phyloP scores from a whole-genome alignment of 2,329 filamentous ascomycete genomes.

The Furcasterigmium furcatum region DNA sequence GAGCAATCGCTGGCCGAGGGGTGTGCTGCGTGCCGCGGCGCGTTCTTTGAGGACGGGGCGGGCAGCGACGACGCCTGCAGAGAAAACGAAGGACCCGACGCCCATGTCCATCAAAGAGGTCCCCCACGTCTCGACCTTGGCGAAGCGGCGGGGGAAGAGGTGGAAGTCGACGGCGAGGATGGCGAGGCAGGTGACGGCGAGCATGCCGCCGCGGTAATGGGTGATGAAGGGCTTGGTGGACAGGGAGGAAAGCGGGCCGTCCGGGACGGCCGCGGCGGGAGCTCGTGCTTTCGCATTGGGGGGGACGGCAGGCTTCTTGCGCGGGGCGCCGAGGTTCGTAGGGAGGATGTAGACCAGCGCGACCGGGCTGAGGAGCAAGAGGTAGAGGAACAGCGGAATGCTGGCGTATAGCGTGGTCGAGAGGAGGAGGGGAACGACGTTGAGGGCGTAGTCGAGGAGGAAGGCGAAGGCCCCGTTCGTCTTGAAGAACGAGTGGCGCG shows the following conservation, averaged over 20 bases:
- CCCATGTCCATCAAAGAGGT: conserved; percentile 99
- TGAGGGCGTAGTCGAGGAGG: conserved; percentile 81
- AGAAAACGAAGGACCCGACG: conserved; percentile 96
- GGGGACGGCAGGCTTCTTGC: conserved; percentile 47
- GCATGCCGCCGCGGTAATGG: conserved; percentile 85
- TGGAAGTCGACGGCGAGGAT: conserved; percentile 97
- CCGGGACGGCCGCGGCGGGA: conserved; percentile 8
- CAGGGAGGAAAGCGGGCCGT: conserved; percentile 44
- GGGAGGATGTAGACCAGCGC: conserved; percentile 57
- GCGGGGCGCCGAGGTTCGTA: conserved; percentile 30
- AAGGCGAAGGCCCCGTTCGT: conserved; percentile 67
- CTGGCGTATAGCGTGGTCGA: conserved; percentile 82
- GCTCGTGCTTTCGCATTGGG: conserved; percentile 29
- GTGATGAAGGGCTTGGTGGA: conserved; percentile 91
- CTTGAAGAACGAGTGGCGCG: conserved; percentile 78
- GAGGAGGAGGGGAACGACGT: conserved; percentile 77
- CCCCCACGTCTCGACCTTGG: conserved; percentile 98
- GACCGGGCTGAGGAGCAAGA: conserved; percentile 71
- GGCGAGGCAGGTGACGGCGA: conserved; percentile 82
- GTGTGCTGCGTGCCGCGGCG: conserved; percentile 42
- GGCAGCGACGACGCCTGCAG: conserved; percentile 85
- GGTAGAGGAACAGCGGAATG: conserved; percentile 68
- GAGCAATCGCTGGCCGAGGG: conserved; percentile 56
- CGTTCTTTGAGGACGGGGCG: conserved; percentile 72
- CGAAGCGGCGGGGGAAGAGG: conserved; percentile 89